Evolutionary conservation across 306 rosid species (phyloP).

Genomic region (Malus fusca): DNA sequence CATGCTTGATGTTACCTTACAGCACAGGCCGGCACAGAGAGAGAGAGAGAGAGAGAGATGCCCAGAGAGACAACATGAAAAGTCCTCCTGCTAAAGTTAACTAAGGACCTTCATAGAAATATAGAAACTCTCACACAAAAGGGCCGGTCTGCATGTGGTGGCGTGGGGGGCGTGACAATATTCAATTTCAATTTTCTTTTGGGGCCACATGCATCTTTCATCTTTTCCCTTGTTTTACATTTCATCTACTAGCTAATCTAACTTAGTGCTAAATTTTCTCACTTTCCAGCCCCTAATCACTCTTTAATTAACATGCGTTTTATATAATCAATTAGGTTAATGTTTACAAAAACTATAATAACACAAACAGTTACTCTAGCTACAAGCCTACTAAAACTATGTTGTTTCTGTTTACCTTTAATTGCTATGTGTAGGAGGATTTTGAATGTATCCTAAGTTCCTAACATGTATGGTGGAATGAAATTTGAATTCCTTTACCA

Average conservation of each 20-base stretch:
- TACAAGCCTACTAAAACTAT: neutral
- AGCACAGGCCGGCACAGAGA: constrained; percentile 19
- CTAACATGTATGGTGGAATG: neutral
- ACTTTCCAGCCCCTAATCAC: neutral
- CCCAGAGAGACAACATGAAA: constrained; percentile 8
- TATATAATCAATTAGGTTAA: neutral
- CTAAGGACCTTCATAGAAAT: constrained; percentile 17
- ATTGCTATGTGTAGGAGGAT: neutral
- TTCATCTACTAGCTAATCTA: constrained; percentile 6
- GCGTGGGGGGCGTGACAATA: constrained; percentile 56
- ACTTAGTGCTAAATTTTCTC: neutral
- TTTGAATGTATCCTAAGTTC: neutral
- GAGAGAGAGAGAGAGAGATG: neutral
- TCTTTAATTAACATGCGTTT: neutral
- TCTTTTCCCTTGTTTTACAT: constrained; percentile 20
- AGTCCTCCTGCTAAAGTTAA: constrained; percentile 22
- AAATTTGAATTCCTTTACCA: neutral
- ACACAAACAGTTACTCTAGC: too few relatives aligned
- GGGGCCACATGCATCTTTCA: constrained; percentile 43
- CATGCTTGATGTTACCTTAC: constrained; percentile 52
- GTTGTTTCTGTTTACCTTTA: neutral
- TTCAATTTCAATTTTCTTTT: constrained; percentile 23
- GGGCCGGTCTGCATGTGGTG: constrained; percentile 55
- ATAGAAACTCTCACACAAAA: constrained; percentile 34
- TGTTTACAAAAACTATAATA: neutral